phyloP scores from a whole-genome alignment of 495 filamentous ascomycete species.

The Aspergillus indologenus region DNA sequence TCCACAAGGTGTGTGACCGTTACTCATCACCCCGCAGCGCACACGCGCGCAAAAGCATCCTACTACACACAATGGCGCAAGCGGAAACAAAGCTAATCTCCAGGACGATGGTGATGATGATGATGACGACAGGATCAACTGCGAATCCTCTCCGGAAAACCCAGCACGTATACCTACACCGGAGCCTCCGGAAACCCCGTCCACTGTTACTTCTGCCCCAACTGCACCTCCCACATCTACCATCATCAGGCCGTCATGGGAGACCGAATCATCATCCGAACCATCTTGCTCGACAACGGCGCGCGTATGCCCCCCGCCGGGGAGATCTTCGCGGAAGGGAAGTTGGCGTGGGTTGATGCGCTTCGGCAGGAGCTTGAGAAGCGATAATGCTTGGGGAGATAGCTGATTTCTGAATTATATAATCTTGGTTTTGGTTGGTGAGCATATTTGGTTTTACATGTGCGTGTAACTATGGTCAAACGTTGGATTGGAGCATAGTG shows the following conservation, averaged over 20 bases:
- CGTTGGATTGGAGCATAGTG: no score
- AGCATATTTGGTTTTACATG: no score
- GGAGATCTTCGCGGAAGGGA: slow-evolving; percentile 10
- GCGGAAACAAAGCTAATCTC: no score
- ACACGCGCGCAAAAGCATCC: no score
- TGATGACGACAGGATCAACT: slow-evolving; percentile 14
- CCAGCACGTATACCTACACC: slow-evolving; percentile 47
- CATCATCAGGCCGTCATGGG: slow-evolving; percentile 51
- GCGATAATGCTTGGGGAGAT: background rate
- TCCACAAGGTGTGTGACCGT: slow-evolving; percentile 29
- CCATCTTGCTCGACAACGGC: slow-evolving; percentile 30
- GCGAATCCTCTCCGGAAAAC: slow-evolving; percentile 44
- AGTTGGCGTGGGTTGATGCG: slow-evolving; percentile 10
- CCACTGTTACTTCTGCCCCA: slow-evolving; percentile 53
- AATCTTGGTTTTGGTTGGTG: no score
- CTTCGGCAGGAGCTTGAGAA: background rate
- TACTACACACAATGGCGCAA: background rate
- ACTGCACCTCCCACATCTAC: slow-evolving; percentile 50
- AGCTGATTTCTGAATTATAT: no score
- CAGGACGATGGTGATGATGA: no score
- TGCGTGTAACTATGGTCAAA: no score
- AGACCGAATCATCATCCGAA: slow-evolving; percentile 48
- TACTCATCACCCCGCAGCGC: background rate
- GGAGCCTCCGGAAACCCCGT: slow-evolving; percentile 50
- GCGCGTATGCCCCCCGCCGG: slow-evolving; percentile 1